Conservation (phyloP, 495 filamentous ascomycete species). For the Penicillium goetzii region DNA sequence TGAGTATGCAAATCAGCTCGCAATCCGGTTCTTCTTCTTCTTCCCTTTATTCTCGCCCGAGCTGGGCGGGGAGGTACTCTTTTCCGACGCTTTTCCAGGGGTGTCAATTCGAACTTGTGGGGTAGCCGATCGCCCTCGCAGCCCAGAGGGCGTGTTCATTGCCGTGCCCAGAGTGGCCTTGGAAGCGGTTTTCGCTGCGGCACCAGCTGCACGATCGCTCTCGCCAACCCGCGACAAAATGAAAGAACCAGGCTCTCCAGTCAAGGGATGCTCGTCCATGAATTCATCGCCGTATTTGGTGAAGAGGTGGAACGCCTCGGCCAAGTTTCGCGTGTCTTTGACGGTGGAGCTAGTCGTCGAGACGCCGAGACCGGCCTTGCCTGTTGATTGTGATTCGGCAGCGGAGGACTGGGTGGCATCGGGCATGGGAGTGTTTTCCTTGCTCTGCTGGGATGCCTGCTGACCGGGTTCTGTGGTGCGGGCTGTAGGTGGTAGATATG, state of each 20-base stretch:
- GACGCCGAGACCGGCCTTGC: constrained; percentile 43
- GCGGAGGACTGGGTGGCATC: constrained; percentile 38
- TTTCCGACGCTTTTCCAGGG: constrained; percentile 41
- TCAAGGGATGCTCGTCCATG: constrained; percentile 89
- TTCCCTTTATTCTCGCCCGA: constrained; percentile 40
- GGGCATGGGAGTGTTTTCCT: constrained; percentile 65
- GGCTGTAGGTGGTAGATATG: constrained; percentile 62
- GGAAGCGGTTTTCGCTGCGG: constrained; percentile 19
- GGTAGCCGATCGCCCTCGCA: constrained; percentile 35
- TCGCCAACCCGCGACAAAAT: constrained; percentile 60
- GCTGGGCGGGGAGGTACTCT: constrained; percentile 32
- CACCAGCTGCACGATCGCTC: constrained; percentile 22
- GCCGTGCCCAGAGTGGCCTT: constrained; percentile 19
- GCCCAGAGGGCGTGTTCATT: constrained; percentile 16
- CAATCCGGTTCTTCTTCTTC: constrained; percentile 42
- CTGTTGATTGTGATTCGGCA: constrained; percentile 35
- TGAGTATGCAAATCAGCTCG: constrained; percentile 30
- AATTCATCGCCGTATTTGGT: constrained; percentile 73
- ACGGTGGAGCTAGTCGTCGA: constrained; percentile 35
- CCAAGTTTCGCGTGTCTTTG: constrained; percentile 59
- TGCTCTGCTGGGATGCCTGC: constrained; percentile 49
- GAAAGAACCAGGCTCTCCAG: constrained; percentile 86
- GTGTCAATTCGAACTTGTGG: constrained; percentile 47
- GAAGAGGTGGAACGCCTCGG: constrained; percentile 68
- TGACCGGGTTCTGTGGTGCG: constrained; percentile 43